Base-by-base conservation (phyloP, 2,329 filamentous ascomycete species). In the Calonectria pteridis region DNA sequence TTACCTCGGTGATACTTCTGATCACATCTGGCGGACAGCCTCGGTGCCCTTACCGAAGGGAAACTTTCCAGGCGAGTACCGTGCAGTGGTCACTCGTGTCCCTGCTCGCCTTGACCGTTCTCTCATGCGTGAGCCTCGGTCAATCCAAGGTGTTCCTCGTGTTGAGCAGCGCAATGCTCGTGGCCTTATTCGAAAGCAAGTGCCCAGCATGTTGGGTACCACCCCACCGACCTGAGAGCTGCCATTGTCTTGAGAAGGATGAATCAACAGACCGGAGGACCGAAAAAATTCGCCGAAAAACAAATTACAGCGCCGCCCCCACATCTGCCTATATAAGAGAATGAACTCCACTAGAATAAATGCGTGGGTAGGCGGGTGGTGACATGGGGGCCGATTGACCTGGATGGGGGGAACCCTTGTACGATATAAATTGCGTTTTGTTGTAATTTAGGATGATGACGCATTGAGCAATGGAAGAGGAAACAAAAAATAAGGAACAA, bases 61-160 rank as follows among this genome's bases (percentile, higher is more conserved):
- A 67, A 92, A 90, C 78, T 92, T 93, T 76, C 87, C 89, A 0
- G 90, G 91, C 72, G 90, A 93, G 77, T 93, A 93, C 84, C 88
- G 89, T 72, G 84, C 88, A 37, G 87, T 92, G 18, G 87, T 91
- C 68, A 91, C 91, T 16, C 86, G 92, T 77, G 92, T 94, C 46
- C 97, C 97, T 6, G 92, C 94, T 10, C 96, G 94, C 81, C 89
- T 99, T 13, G 97, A 99, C 80, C 90, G 93, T 5, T 91, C 92
- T 18, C 87, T 98, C 59, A 98, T 98, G 95, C 95, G 95, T 83
- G 96, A 98, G 84, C 96, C 96, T 35, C 91, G 96, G 72, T 92
- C 94, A 75, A 96, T 98, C 49, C 95, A 98, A 83, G 96, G 96
- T 43, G 92, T 95, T n/a, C 95, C 95, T 29, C 86, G 91, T 40